phyloP scores from a whole-genome alignment of 768 basidiomycete species.

The Boletellus ananas region DNA sequence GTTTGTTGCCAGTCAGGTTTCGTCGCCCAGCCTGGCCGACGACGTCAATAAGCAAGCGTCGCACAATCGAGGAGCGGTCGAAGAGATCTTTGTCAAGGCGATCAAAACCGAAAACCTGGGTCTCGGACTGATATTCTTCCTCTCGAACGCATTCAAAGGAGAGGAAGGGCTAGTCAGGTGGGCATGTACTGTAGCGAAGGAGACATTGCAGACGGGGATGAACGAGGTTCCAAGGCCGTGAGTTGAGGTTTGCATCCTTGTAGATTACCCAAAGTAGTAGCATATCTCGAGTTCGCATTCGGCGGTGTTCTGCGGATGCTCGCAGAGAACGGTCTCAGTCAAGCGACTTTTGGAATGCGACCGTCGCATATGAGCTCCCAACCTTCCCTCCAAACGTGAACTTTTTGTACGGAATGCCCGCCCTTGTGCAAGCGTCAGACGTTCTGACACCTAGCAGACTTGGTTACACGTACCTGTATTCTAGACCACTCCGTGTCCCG shows the following conservation, averaged over 20 bases:
- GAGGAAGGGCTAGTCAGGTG: conserved; percentile 54
- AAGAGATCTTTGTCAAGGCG: conserved; percentile 78
- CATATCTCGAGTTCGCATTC: background rate
- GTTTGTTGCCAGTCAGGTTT: conserved; percentile 70
- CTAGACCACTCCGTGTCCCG: conserved; percentile 43
- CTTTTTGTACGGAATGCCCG: conserved; percentile 65
- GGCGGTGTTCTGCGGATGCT: background rate
- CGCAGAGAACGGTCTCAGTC: too few relatives aligned
- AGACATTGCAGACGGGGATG: conserved; percentile 62
- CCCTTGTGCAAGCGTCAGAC: conserved; percentile 41
- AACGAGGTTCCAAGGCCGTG: conserved; percentile 44
- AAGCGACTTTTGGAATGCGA: conserved; percentile 57
- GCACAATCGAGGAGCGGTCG: conserved; percentile 57
- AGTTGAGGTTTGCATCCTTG: background rate
- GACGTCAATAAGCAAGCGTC: conserved; percentile 35
- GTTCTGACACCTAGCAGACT: background rate
- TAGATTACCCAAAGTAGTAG: background rate
- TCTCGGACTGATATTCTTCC: conserved; percentile 73
- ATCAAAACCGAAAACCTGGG: conserved; percentile 61
- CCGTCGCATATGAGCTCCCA: conserved; percentile 65
- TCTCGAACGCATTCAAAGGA: conserved; percentile 43
- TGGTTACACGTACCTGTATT: conserved; percentile 54
- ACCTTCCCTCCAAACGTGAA: conserved; percentile 76
- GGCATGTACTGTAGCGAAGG: conserved; percentile 64
- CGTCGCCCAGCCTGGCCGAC: conserved; percentile 57